Conservation (phyloP, 163 green algal genomes). For the Picocystis sp. region DNA sequence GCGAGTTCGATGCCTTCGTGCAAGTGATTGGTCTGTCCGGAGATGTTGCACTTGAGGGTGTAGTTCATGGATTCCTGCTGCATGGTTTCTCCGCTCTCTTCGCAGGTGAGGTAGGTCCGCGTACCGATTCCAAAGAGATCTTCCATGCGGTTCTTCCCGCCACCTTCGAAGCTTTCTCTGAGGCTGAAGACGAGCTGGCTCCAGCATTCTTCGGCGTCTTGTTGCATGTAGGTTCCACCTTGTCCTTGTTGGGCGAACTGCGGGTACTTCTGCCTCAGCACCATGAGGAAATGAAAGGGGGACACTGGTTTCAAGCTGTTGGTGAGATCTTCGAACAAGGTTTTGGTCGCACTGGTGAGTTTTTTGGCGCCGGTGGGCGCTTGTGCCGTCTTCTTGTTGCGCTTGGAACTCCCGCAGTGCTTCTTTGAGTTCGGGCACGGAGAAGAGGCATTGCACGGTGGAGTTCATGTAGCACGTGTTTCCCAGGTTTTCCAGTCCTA, state of each 20-base stretch:
- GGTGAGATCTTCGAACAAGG: slow-evolving; percentile 66
- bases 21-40: slow-evolving; percentile 70
- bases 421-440: slow-evolving; percentile 59
- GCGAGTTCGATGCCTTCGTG: slow-evolving; percentile 69
- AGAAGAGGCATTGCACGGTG: slow-evolving; percentile 86
- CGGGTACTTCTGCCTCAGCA: slow-evolving; percentile 65
- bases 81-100: slow-evolving; percentile 57
- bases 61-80: slow-evolving; percentile 36
- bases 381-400: neutral
- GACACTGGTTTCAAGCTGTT: slow-evolving; percentile 42
- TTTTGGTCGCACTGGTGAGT: slow-evolving; percentile 32
- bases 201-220: slow-evolving; percentile 98
- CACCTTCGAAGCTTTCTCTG: slow-evolving; percentile 24
- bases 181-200: slow-evolving; percentile 62
- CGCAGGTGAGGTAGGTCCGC: slow-evolving; percentile 49
- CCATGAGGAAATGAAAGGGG: slow-evolving; percentile 69
- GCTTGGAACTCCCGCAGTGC: slow-evolving; percentile 21
- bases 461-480: slow-evolving; percentile 90
- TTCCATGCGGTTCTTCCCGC: slow-evolving; percentile 22
- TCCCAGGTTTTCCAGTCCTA: slow-evolving; percentile 83
- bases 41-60: slow-evolving; percentile 95
- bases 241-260: slow-evolving; percentile 77
- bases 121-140: slow-evolving; percentile 59
- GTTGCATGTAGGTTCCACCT: slow-evolving; percentile 70
- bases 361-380: slow-evolving; percentile 13